Evolutionary conservation across 148 eudicot genomes (phyloP), one percentile per base, ranked within the genome.

Genomic region (Hydrangea macrophylla): DNA sequence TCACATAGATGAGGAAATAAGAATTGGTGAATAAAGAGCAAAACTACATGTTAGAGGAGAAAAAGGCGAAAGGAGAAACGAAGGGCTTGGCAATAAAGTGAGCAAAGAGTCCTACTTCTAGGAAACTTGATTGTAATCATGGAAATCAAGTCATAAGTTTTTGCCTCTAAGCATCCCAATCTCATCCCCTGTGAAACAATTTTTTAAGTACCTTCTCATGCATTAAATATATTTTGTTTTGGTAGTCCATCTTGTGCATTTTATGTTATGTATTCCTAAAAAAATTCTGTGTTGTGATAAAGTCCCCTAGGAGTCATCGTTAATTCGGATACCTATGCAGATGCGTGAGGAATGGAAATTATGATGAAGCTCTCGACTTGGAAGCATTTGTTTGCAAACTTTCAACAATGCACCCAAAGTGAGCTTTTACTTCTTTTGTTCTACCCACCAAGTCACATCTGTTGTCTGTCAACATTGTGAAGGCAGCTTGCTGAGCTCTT

Each of bases 261-360:
- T 0, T 42, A 15, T 61, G 2, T 11, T 24, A 23, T 40, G 13
- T n/a, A 28, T 31, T 18, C 13, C 33, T 18, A 13, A 27, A 63
- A n/a, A 32, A n/a, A n/a, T 1, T 10, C 28, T 51, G 56, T 77
- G 32, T 2, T 53, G 55, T 30, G 44, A 28, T 72, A 39, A 28
- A 37, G 55, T 30, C 15, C 18, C 15, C 50, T 42, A 12, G 17
- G 50, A 15, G 55, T 12, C n/a, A 58, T 30, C 40, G 42, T 32
- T 55, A 55, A 9, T 8, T 56, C 11, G 64, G 24, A 40, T 70
- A 10, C 37, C 27, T 39, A 11, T 73, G 51, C 82, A 94, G 99
- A 79, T 94, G 99, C 74, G 96, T 91, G 64, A 87, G 99, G 75
- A 94, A 94, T 73, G 99, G 99, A 76, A 94, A 94, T 75, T 94